A percentile compares a stretch with the other conserved stretches of the same genome.
Evolutionary conservation across 1,139 yeast genomes (phyloP).

Genomic region (Yamadazyma pseudoaaseri): DNA sequence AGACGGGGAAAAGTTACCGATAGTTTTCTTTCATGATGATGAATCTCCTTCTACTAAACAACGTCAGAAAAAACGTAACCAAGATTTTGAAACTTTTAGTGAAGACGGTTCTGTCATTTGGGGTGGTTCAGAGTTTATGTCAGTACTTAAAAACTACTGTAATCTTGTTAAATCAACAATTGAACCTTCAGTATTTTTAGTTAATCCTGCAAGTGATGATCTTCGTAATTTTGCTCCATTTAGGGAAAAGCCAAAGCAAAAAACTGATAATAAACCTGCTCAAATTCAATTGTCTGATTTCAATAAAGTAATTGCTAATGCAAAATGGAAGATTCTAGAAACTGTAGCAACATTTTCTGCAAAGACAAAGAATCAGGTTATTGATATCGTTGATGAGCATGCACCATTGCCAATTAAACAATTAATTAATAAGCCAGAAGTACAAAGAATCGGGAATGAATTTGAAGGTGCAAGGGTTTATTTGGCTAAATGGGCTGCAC

Average conservation of each 20-base stretch:
- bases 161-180: slow-evolving; percentile 66
- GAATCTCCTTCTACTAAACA: slow-evolving; percentile 72
- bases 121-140: slow-evolving; percentile 86
- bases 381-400: slow-evolving; percentile 61
- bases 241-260: slow-evolving; percentile 24
- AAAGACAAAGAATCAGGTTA: slow-evolving; percentile 58
- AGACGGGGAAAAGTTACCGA: slow-evolving; percentile 71
- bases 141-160: slow-evolving; percentile 51
- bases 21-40: slow-evolving; percentile 88
- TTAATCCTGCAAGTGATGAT: slow-evolving; percentile 81
- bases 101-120: slow-evolving; percentile 66
- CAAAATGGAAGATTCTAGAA: slow-evolving; percentile 85
- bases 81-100: slow-evolving; percentile 74
- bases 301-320: slow-evolving; percentile 54
- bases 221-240: slow-evolving; percentile 74
- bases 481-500: slow-evolving; percentile 95
- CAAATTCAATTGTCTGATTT: slow-evolving; percentile 38
- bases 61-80: slow-evolving; percentile 57
- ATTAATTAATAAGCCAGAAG: slow-evolving; percentile 74
- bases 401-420: slow-evolving; percentile 65
- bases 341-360: slow-evolving; percentile 82
- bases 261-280: slow-evolving; percentile 3
- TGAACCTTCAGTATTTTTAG: slow-evolving; percentile 69
- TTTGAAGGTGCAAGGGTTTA: slow-evolving; percentile 74
- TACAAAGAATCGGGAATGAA: slow-evolving; percentile 77